These are phyloP conservation scores for Tuber indicum DNA, from an alignment of 495 filamentous ascomycete genomes.

Conservation along the genomic window DNA sequence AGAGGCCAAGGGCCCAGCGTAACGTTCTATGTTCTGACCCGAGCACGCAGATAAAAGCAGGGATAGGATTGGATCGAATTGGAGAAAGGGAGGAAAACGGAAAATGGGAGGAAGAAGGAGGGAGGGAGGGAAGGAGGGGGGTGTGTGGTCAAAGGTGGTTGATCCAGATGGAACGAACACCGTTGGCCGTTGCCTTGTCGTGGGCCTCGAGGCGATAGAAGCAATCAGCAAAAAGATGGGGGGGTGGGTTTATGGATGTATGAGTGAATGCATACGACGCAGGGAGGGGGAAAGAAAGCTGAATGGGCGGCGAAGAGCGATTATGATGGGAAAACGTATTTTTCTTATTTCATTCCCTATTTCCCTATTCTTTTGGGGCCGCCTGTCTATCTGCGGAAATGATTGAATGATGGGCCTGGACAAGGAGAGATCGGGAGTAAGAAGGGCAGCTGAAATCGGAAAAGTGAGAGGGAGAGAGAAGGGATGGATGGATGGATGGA, in stretches of 20 bases:
- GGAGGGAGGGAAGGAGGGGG: conserved; percentile 14
- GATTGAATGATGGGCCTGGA: background rate
- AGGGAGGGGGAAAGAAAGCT: background rate
- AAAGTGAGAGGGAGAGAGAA: background rate
- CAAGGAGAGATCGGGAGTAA: background rate
- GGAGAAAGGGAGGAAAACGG: background rate
- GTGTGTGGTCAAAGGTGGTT: conserved; percentile 26
- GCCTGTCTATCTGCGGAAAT: background rate
- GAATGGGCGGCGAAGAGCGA: background rate
- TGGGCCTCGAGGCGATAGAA: background rate
- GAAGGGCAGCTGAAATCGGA: background rate
- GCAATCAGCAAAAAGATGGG: conserved; percentile 2
- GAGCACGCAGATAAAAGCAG: conserved; percentile 35
- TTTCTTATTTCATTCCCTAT: background rate
- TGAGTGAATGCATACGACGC: background rate
- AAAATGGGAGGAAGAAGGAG: background rate
- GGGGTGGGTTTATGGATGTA: conserved; percentile 1
- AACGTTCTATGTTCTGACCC: conserved; percentile 30
- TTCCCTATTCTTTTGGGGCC: background rate
- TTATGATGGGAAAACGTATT: background rate
- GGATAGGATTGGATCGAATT: conserved; percentile 34
- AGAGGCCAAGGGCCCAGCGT: conserved; percentile 18
- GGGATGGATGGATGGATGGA: background rate
- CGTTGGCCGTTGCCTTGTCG: conserved; percentile 13
- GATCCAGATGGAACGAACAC: conserved; percentile 34